Evolutionary conservation across 2,329 filamentous ascomycete species (phyloP).

Genomic region (Pseudogymnoascus sp.): DNA sequence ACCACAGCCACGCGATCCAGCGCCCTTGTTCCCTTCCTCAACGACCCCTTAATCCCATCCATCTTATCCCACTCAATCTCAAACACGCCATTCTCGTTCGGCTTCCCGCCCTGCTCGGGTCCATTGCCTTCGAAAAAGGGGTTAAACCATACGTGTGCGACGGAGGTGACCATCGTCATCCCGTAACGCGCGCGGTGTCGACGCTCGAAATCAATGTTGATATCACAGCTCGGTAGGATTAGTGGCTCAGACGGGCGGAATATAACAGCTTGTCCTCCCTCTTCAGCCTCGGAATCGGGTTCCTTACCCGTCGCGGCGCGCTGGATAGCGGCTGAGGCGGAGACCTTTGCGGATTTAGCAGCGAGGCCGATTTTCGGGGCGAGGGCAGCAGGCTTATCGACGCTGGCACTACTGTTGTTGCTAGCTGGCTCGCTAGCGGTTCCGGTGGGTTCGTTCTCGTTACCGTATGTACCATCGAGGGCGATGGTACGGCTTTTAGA

Average conservation of each 20-base stretch:
- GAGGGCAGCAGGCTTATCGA: background rate
- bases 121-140: conserved; percentile 80
- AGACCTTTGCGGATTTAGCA: conserved; percentile 1
- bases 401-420: background rate
- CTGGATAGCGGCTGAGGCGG: background rate
- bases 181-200: conserved; percentile 73
- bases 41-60: conserved; percentile 91
- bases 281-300: conserved; percentile 30
- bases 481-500: background rate
- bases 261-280: conserved; percentile 65
- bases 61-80: conserved; percentile 68
- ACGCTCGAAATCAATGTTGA: conserved; percentile 84
- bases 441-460: background rate
- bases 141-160: conserved; percentile 97
- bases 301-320: conserved; percentile 26
- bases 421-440: background rate
- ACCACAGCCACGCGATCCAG: conserved; percentile 79
- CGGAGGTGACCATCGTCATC: conserved; percentile 81
- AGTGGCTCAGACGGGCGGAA: conserved; percentile 64
- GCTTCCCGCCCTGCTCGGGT: conserved; percentile 55
- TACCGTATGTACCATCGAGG: conserved; percentile 12
- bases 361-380: background rate
- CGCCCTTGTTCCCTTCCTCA: conserved; percentile 69
- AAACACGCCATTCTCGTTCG: conserved; percentile 63
- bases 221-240: conserved; percentile 68